phyloP scores from a whole-genome alignment of 2,329 filamentous ascomycete genomes.

The Monosporascus cannonballus region DNA sequence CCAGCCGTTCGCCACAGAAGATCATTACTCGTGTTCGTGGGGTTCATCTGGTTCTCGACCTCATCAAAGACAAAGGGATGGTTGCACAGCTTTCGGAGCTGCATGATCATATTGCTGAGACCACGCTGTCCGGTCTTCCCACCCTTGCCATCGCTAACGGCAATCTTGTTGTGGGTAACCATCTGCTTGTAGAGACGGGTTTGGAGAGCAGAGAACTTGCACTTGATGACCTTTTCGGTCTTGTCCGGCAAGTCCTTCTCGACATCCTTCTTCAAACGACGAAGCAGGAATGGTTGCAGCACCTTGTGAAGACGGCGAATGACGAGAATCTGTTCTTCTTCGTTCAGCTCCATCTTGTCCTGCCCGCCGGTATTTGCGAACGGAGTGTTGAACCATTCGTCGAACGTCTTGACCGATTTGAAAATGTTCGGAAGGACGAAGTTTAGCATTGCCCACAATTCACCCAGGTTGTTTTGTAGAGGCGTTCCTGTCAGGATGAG shows the following conservation, averaged over 20 bases:
- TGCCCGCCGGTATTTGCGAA: constrained; percentile 97
- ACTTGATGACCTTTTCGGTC: constrained; percentile 98
- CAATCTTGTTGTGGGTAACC: constrained; percentile 89
- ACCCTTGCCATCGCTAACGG: constrained; percentile 90
- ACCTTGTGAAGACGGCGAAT: constrained; percentile 99
- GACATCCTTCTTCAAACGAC: constrained; percentile 98
- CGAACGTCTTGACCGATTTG: constrained; percentile 97
- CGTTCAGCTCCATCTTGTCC: constrained; percentile 97
- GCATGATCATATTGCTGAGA: constrained; percentile 99
- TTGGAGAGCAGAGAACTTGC: constrained; percentile 93
- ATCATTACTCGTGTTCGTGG: constrained; percentile 80
- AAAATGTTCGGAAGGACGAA: constrained; percentile 98
- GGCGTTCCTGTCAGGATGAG: constrained; percentile 97
- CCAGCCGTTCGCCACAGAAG: constrained; percentile 90
- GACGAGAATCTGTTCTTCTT: constrained; percentile 99
- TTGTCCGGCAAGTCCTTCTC: constrained; percentile 99
- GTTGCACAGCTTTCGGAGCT: constrained; percentile 96
- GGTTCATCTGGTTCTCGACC: constrained; percentile 98
- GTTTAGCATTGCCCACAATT: constrained; percentile 97
- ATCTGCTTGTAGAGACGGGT: constrained; percentile 95
- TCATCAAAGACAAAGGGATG: constrained; percentile 98
- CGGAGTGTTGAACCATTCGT: constrained; percentile 99
- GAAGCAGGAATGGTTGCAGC: constrained; percentile 89
- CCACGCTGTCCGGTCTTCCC: constrained; percentile 92
- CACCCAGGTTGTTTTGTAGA: constrained; percentile 91